Evolutionary conservation across 768 basidiomycete species (phyloP), one percentile per base, ranked within the genome.

Genomic region (Boletus rex-veris): DNA sequence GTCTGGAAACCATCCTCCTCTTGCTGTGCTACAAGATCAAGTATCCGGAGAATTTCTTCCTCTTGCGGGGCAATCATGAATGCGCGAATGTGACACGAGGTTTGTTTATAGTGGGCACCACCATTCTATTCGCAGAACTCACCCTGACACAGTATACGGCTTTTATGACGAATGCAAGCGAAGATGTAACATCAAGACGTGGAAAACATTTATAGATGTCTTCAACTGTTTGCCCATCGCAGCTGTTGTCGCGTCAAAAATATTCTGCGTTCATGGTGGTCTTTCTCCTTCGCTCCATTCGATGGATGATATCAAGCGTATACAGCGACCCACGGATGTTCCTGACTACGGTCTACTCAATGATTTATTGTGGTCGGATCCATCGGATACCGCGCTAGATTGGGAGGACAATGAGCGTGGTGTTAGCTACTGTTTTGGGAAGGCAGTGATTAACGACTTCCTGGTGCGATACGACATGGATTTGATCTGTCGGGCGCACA

Each of bases 131-230:
- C 41, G 24, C n/a, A 36, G 18, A 44, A 35, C 60, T 72, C 31
- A 68, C 50, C 18, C 35, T 56, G 28, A 7, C 45, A 18, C 33
- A 98, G 97, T 98, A 19, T 99, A 99, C 65, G 97, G 97, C 26
- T 99, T 99, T 75, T 99, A 99, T 72, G 97, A 98, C 75, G 97
- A 99, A 75, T 99, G 97, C 80, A 99, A 99, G 76, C 87, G 97
- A 68, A 84, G 97, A 59, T 97, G 94, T 80, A 98, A 96, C 72
- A 93, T 98, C 80, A 99, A 98, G 77, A 95, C 92, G 26, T 99
- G 97, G 97, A 98, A 96, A 76, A 95, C 93, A 3, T 98, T 99
- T 72, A 92, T 98, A 71, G 97, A 99, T 75, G 96, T 98, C 54
- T 99, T 99, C 82, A 98, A 99, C 74, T 95, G 94, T 66, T 83